Evolutionary conservation across 495 filamentous ascomycete genomes (phyloP), one percentile per base, ranked within the genome.

Genomic region (Talaromyces borbonicus): DNA sequence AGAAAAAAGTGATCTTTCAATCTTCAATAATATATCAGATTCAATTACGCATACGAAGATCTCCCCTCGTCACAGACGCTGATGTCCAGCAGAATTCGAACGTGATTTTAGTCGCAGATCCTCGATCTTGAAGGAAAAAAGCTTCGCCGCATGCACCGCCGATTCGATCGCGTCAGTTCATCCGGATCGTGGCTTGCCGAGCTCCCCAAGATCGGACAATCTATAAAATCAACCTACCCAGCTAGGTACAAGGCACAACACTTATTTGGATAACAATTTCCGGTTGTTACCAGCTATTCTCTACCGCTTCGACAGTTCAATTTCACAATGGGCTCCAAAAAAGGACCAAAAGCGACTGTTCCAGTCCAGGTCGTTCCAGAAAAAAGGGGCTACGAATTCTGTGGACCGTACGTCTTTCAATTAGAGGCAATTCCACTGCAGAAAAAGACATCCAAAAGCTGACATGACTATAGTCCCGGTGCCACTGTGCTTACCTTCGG

Each of bases 331-430:
- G 24, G 19, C 3, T 31, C 43, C 8, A 48, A 48, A 5, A 48
- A 39, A 48, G 46, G 35, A 22, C n/a, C 25, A 12, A 48, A 48
- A 16, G 25, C 46, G 15, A 27, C 46, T 40, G 46, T 48, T 8
- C 46, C 46, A 14, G 33, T 48, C 14, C 46, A 48, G 42, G 58
- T 63, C 3, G 68, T 67, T 14, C 65, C 65, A 4, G 67, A 69
- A 46, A 72, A 68, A 49, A 67, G 74, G 49, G 74, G 80, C 48
- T 94, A 93, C 65, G 85, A 92, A 52, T 94, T 95, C 53, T 74
- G 74, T 52, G 89, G 89, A 53, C 89, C 88, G 89, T 94, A 75
- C 69, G 88, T 83, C 36, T 23, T 47, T 25, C 15, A 27, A n/a
- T 25, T 18, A 16, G 19, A 20, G 23, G 43, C 43, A 16, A 26